phyloP scores from a whole-genome alignment of 352 stramenopile species.

The Globisporangium carolinianum region DNA sequence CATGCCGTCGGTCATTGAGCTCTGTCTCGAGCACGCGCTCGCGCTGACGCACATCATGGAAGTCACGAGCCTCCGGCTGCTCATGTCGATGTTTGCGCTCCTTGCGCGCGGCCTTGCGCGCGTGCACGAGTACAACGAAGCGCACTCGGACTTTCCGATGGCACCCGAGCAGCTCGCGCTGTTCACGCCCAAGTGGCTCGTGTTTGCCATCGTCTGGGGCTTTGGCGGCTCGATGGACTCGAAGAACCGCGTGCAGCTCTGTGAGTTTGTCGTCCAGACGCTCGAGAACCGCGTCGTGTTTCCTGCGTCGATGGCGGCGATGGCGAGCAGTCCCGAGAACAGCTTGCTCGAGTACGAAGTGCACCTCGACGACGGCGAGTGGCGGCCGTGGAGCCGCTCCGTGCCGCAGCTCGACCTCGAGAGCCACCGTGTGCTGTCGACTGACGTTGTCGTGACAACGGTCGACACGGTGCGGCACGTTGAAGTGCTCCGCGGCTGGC shows the following conservation, averaged over 20 bases:
- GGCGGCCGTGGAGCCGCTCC: conserved; percentile 92
- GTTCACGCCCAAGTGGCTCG: conserved; percentile 96
- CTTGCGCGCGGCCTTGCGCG: conserved; percentile 91
- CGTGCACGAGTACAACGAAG: conserved; percentile 98
- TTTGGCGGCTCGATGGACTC: conserved; percentile 97
- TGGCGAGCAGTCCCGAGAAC: conserved; percentile 44
- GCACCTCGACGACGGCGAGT: conserved; percentile 95
- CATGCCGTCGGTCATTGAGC: conserved; percentile 82
- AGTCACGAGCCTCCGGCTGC: conserved; percentile 87
- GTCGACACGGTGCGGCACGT: conserved; percentile 99
- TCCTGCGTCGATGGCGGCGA: conserved; percentile 46
- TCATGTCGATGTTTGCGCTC: conserved; percentile 97
- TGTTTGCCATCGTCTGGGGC: conserved; percentile 98
- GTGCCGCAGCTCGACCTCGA: conserved; percentile 98
- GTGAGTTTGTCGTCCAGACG: conserved; percentile 82
- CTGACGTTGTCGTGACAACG: conserved; percentile 99
- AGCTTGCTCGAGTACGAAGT: conserved; percentile 96
- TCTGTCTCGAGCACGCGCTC: conserved; percentile 92
- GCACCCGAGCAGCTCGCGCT: conserved; percentile 92
- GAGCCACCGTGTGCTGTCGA: conserved; percentile 93
- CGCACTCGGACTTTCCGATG: conserved; percentile 98
- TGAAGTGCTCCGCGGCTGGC: conserved; percentile 96
- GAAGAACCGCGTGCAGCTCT: conserved; percentile 88
- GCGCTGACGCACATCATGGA: conserved; percentile 95
- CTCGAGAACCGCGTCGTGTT: conserved; percentile 88